Conservation (phyloP, 2,329 filamentous ascomycete genomes). For the Scedosporium aurantiacum region DNA sequence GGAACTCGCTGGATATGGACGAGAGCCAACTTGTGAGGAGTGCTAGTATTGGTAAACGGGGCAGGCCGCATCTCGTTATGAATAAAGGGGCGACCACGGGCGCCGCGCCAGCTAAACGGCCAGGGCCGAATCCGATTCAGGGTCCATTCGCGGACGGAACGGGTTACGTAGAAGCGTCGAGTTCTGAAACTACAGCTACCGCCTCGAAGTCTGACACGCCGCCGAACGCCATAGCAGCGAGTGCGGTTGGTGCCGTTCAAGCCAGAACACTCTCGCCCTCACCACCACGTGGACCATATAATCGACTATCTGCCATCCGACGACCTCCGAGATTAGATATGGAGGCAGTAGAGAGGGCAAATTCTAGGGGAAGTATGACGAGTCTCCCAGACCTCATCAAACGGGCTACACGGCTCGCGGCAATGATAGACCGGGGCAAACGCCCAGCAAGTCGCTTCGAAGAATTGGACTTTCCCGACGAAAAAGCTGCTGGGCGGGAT, state of each 20-base stretch:
- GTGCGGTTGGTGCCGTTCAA: constrained; percentile 22
- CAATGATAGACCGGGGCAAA: constrained; percentile 75
- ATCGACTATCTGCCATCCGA: constrained; percentile 42
- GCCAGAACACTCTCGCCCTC: constrained; percentile 16
- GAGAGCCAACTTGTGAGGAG: constrained; percentile 48
- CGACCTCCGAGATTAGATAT: constrained; percentile 70
- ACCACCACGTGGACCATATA: constrained; percentile 21
- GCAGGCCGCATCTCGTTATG: constrained; percentile 44
- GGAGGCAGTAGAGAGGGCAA: constrained; percentile 56
- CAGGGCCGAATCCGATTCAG: constrained; percentile 26
- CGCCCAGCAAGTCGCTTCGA: constrained; percentile 49
- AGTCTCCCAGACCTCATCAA: constrained; percentile 85
- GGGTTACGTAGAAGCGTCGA: constrained; percentile 23
- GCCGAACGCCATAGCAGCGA: neutral
- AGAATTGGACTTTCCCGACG: constrained; percentile 39
- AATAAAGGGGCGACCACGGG: constrained; percentile 16
- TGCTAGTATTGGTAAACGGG: constrained; percentile 50
- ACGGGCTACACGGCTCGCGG: constrained; percentile 74
- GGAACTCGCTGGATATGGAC: constrained; percentile 27
- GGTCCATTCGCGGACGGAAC: constrained; percentile 31
- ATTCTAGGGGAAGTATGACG: constrained; percentile 72
- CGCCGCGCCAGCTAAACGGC: constrained; percentile 13
- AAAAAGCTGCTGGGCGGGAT: constrained; percentile 26
- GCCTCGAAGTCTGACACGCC: constrained; percentile 2
- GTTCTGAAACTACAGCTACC: constrained; percentile 3